Percentiles rank a stretch among this genome's conserved stretches.
Conservation (phyloP, 2,329 filamentous ascomycete genomes). For the Aureobasidium sp. region DNA sequence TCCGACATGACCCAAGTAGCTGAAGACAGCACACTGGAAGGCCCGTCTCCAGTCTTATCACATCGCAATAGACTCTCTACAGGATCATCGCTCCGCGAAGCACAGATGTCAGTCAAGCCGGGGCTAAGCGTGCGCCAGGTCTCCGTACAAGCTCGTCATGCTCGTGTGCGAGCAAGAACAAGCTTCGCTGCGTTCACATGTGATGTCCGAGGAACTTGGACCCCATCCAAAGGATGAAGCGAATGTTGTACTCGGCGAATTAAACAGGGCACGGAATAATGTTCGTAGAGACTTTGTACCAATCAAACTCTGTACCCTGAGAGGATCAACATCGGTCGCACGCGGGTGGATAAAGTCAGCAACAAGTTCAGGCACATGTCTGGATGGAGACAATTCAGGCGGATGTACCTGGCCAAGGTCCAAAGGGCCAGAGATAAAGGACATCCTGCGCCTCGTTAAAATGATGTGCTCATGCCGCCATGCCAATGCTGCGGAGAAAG, state of each 20-base stretch:
- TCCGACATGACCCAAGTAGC: constrained; percentile 1
- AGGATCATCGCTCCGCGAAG: background rate
- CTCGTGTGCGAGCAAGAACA: background rate
- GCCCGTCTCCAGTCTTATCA: background rate
- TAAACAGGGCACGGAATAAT: constrained; percentile 2
- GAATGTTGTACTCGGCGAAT: constrained; percentile 1
- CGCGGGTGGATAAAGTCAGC: background rate
- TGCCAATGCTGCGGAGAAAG: background rate
- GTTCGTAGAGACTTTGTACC: background rate
- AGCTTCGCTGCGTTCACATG: background rate
- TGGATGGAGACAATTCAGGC: background rate
- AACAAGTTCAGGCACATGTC: background rate
- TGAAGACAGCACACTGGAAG: background rate
- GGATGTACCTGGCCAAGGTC: background rate
- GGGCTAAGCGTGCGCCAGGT: background rate
- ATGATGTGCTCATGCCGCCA: background rate
- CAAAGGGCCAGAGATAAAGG: background rate
- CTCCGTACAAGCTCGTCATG: background rate
- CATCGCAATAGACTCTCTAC: background rate
- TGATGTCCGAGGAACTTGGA: background rate
- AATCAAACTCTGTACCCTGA: constrained; percentile 1
- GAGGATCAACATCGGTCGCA: background rate
- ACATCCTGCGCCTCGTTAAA: background rate
- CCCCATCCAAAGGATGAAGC: background rate
- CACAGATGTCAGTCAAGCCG: background rate